Evolutionary conservation across 75 land plant genomes (phyloP).

Genomic region (Picea sitchensis): DNA sequence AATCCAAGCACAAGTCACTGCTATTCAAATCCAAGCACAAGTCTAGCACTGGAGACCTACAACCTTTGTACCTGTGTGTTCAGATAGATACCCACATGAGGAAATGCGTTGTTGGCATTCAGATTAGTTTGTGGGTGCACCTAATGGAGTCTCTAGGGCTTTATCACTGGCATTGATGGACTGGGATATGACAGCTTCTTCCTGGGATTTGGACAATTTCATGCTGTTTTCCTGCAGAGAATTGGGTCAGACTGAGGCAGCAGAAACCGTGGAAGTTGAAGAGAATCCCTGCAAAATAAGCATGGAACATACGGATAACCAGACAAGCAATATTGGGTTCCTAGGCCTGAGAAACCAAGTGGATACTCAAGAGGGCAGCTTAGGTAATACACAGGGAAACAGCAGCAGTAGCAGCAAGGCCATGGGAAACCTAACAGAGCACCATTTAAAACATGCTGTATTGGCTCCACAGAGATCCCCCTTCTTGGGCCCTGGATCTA

Average conservation of each 20-base stretch:
- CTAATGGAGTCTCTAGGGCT: background rate
- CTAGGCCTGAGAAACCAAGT: constrained; percentile 2
- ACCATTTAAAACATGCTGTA: background rate
- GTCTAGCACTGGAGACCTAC: too few species aligned
- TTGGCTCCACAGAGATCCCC: background rate
- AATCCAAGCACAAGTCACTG: background rate
- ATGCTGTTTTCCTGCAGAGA: background rate
- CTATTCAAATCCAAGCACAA: too few species aligned
- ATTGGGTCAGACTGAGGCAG: background rate
- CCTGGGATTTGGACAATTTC: background rate
- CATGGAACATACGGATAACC: background rate
- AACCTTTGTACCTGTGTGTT: background rate
- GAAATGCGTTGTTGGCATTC: background rate
- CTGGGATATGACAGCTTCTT: background rate
- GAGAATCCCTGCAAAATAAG: background rate
- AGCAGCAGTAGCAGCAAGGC: background rate
- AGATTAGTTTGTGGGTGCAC: background rate
- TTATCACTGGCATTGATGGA: constrained; percentile 1
- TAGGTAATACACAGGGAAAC: background rate
- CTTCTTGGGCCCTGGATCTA: constrained; percentile 8
- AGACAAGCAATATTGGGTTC: background rate
- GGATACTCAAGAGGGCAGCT: constrained; percentile 7
- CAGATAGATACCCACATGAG: background rate
- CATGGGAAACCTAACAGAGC: background rate
- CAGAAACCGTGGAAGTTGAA: background rate